These are phyloP conservation scores for Fagus sylvatica DNA, from an alignment of 306 rosid genomes.

Conservation along the genomic window DNA sequence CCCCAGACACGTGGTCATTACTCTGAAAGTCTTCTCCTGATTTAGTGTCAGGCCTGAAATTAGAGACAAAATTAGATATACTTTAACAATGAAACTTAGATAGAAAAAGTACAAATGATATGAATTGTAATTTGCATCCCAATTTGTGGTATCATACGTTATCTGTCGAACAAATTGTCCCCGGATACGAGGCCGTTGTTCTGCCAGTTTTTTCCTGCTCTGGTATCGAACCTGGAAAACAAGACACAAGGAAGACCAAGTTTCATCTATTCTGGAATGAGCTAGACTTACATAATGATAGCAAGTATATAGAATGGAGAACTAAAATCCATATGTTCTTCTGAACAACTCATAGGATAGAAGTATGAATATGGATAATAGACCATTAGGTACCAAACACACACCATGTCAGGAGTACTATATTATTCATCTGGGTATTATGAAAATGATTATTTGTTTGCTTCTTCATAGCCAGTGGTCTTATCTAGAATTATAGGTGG, in stretches of 20 bases:
- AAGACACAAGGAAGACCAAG: not conserved
- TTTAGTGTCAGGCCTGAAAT: slow-evolving; percentile 39
- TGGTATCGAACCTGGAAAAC: slow-evolving; percentile 39
- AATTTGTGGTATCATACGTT: slow-evolving; percentile 2
- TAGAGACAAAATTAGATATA: slow-evolving; percentile 11
- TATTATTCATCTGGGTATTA: slow-evolving; percentile 6
- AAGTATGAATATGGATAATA: slow-evolving; percentile 7
- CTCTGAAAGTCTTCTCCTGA: slow-evolving; percentile 35
- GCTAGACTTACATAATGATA: not conserved
- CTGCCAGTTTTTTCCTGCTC: slow-evolving; percentile 46
- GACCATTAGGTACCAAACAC: not conserved
- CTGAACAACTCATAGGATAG: not conserved
- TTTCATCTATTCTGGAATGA: slow-evolving; percentile 12
- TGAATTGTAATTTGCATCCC: not conserved
- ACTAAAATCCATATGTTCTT: slow-evolving; percentile 1
- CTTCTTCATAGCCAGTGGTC: slow-evolving; percentile 8
- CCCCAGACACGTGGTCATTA: slow-evolving; percentile 35
- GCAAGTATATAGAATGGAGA: not conserved
- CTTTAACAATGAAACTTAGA: not conserved
- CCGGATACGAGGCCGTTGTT: slow-evolving; percentile 32
- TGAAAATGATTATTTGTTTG: not conserved
- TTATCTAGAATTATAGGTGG: slow-evolving; percentile 5
- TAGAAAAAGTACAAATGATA: not conserved
- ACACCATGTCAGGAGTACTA: not conserved
- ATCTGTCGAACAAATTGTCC: slow-evolving; percentile 40